These are phyloP conservation scores for Flaveria bidentis DNA, from an alignment of 129 eudicot species.

Conservation along the genomic window DNA sequence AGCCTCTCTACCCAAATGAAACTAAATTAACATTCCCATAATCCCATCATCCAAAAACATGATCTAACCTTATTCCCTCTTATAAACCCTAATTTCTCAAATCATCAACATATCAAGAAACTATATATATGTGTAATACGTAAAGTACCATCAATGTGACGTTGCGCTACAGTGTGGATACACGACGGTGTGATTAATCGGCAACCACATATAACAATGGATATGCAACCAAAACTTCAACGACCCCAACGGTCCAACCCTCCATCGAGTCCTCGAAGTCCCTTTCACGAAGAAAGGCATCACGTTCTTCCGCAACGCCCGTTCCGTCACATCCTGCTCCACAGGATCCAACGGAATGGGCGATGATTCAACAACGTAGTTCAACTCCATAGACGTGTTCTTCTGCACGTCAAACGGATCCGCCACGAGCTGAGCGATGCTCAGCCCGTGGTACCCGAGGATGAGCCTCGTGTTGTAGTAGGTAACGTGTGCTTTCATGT, in stretches of 20 bases:
- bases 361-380: conserved; percentile 45
- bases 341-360: conserved; percentile 49
- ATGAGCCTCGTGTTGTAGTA: conserved; percentile 44
- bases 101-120: neutral
- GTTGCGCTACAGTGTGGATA: conserved; percentile 52
- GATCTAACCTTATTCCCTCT: conserved; percentile 13
- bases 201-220: conserved; percentile 50
- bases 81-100: conserved; percentile 2
- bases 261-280: conserved; percentile 59
- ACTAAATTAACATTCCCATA: neutral
- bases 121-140: neutral
- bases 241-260: conserved; percentile 60
- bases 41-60: neutral
- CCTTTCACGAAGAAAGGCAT: conserved; percentile 52
- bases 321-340: conserved; percentile 33
- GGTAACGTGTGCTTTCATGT: conserved; percentile 55
- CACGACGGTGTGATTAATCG: conserved; percentile 9
- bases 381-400: conserved; percentile 38
- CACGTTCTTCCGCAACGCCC: conserved; percentile 20
- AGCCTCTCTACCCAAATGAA: neutral
- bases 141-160: conserved; percentile 22
- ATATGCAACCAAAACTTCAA: conserved; percentile 63
- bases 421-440: conserved; percentile 50
- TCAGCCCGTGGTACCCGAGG: conserved; percentile 47
- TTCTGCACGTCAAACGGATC: conserved; percentile 53